Conservation (phyloP, 306 rosid genomes). For the Rosa multiflora region DNA sequence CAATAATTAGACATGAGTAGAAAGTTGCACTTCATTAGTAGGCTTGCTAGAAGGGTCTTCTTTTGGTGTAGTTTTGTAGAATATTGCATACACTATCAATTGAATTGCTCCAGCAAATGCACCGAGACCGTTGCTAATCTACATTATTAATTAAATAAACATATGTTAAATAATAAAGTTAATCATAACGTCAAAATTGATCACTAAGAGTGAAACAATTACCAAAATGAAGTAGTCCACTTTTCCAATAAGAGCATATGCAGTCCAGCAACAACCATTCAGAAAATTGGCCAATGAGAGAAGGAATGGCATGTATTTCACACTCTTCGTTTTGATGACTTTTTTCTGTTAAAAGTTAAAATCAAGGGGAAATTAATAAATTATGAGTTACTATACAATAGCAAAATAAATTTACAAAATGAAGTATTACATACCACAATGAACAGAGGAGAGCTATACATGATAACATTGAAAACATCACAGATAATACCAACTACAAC, state of each 20-base stretch:
- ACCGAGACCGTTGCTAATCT: slow-evolving; percentile 72
- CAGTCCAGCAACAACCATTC: slow-evolving; percentile 71
- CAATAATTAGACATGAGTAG: slow-evolving; percentile 21
- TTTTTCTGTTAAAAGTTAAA: slow-evolving; percentile 36
- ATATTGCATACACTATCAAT: slow-evolving; percentile 48
- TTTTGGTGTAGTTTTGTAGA: slow-evolving; percentile 19
- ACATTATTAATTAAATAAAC: slow-evolving; percentile 6
- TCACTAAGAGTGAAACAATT: neutral
- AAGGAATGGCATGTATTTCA: slow-evolving; percentile 70
- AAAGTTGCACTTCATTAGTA: slow-evolving; percentile 32
- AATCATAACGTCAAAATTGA: neutral
- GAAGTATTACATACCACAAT: slow-evolving; percentile 45
- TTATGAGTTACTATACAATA: neutral
- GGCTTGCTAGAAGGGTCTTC: slow-evolving; percentile 18
- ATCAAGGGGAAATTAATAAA: neutral
- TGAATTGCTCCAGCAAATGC: slow-evolving; percentile 54
- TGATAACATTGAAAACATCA: slow-evolving; percentile 66
- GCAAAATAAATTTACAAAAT: neutral
- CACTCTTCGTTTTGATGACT: slow-evolving; percentile 68
- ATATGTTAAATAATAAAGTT: neutral
- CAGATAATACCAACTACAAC: slow-evolving; percentile 59
- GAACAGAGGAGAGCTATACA: slow-evolving; percentile 71
- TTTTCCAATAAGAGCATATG: slow-evolving; percentile 60
- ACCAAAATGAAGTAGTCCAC: slow-evolving; percentile 64
- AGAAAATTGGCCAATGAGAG: slow-evolving; percentile 67